Evolutionary conservation across 2,329 filamentous ascomycete species (phyloP), one percentile per base, ranked within the genome.

Genomic region (Talaromyces sp.): DNA sequence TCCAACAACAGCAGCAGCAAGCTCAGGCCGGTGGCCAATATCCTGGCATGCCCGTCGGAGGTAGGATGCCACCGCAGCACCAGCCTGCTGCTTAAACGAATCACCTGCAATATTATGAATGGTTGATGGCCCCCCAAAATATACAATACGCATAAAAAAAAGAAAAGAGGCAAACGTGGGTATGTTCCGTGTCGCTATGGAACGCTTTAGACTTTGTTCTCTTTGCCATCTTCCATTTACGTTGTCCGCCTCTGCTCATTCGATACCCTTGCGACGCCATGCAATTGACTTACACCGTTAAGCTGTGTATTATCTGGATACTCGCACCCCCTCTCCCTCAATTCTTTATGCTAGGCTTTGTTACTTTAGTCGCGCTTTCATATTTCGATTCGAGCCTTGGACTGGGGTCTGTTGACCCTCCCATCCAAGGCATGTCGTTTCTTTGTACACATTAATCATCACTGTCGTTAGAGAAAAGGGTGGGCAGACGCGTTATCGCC

Each of bases 1-100:
- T 96, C 60, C 83, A 86, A 69, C 59, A 61, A 46, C 59, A 61
- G 35, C 49, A 52, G 14, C 87, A 89, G 72, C 84, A 86, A 73
- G 88, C 87, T 76, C 85, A 82, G 68, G 77, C 78, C 57, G 83
- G 84, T 66, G 86, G 86, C 70, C 89, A 88, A 70, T 93, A 92
- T 70, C 86, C 85, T 49, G 78, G 77, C 56, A 91, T 96, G 86
- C 89, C 89, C 58, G 84, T 89, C 58, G 88, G 90, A 73, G 82
- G 84, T 65, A 86, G 89, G 68, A 90, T 95, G 84, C 88, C 89
- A 61, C 89, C 91, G 70, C 90, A 91, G 78, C 88, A 90, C 70
- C 89, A 90, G 66, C 90, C 93, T 75, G 89, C 90, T 78, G 87
- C 89, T 77, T 91, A 75, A 72, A 67, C 55, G 19, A 58, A 43